These are phyloP conservation scores for Pisolithus microcarpus DNA, from an alignment of 768 basidiomycete genomes.

Conservation along the genomic window DNA sequence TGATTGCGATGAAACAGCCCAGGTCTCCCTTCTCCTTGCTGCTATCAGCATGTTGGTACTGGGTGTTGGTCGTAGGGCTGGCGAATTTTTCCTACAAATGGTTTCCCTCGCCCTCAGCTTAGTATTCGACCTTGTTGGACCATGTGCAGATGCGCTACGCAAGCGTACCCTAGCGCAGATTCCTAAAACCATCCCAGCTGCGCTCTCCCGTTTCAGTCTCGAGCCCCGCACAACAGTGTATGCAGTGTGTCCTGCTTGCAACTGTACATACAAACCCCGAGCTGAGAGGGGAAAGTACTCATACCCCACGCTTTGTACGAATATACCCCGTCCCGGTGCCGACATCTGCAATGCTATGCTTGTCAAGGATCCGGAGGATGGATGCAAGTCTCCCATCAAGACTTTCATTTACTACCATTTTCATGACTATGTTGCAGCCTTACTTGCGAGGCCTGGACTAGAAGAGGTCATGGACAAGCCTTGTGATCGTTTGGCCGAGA, in stretches of 20 bases:
- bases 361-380: too few relatives aligned
- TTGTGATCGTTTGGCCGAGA: too few relatives aligned
- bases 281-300: too few relatives aligned
- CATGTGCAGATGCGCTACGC: neutral
- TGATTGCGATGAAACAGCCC: constrained; percentile 8
- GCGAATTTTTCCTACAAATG: constrained; percentile 15
- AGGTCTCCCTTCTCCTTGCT: constrained; percentile 15
- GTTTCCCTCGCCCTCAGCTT: constrained; percentile 9
- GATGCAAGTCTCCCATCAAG: too few relatives aligned
- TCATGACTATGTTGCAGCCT: too few relatives aligned
- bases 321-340: too few relatives aligned
- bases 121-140: neutral
- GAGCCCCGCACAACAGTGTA: constrained; percentile 9
- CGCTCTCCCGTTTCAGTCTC: constrained; percentile 8
- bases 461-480: too few relatives aligned
- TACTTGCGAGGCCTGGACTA: too few relatives aligned
- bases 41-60: constrained; percentile 13
- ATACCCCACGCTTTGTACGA: too few relatives aligned
- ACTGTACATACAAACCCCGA: constrained; percentile 6
- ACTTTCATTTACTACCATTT: too few relatives aligned
- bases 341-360: too few relatives aligned
- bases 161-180: neutral
- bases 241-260: constrained; percentile 12
- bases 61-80: constrained; percentile 3
- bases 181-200: neutral